phyloP scores from a whole-genome alignment of 2,329 filamentous ascomycete species.

The Sporothrix inflata region DNA sequence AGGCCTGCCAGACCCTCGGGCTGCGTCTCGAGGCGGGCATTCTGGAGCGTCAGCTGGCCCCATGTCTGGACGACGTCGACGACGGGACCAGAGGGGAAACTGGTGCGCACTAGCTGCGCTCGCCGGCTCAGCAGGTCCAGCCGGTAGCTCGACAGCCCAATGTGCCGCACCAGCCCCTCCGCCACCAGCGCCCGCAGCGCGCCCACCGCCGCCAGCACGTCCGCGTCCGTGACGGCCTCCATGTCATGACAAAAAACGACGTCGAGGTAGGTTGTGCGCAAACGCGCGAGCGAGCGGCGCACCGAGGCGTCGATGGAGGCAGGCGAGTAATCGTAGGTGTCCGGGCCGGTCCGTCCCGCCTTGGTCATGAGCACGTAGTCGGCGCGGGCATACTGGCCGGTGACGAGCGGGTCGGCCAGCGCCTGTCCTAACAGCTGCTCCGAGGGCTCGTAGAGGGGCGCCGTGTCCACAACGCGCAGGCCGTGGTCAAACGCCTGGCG shows the following conservation, averaged over 20 bases:
- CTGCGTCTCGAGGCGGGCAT: neutral
- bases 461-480: conserved; percentile 21
- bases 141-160: conserved; percentile 26
- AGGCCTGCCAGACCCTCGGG: conserved; percentile 1
- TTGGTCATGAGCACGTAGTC: conserved; percentile 27
- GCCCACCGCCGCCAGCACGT: conserved; percentile 17
- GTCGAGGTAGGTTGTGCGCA: conserved; percentile 17
- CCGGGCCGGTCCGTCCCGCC: conserved; percentile 4
- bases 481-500: conserved; percentile 21
- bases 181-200: neutral
- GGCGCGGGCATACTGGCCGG: conserved; percentile 23
- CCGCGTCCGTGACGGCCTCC: conserved; percentile 23
- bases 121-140: conserved; percentile 22
- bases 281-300: neutral
- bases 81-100: neutral
- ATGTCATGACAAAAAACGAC: conserved; percentile 28
- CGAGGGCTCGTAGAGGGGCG: conserved; percentile 25
- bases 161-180: neutral
- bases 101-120: neutral
- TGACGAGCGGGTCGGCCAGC: neutral
- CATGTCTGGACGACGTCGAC: conserved; percentile 25
- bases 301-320: neutral
- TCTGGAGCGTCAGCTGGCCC: conserved; percentile 26
- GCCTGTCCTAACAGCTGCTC: conserved; percentile 25
- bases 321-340: conserved; percentile 22